phyloP scores from a whole-genome alignment of 495 filamentous ascomycete species.

The Tuber melanosporum region DNA sequence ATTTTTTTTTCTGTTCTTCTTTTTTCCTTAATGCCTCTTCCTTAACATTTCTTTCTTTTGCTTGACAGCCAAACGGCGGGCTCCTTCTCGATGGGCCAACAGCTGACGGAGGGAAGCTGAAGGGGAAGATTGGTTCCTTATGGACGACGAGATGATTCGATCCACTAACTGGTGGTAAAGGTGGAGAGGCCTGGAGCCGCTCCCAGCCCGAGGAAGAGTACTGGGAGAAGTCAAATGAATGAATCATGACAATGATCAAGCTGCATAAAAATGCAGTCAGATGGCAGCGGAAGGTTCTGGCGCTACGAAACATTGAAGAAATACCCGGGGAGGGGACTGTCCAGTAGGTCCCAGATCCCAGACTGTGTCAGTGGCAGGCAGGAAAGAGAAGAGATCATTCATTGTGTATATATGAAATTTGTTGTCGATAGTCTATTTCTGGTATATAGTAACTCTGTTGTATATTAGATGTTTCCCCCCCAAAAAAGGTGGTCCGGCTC shows the following conservation, averaged over 20 bases:
- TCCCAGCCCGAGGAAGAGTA: slow-evolving; percentile 17
- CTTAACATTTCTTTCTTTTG: slow-evolving; percentile 5
- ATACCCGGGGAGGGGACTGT: background rate
- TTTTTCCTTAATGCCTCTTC: background rate
- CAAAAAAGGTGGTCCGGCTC: background rate
- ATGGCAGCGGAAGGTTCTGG: background rate
- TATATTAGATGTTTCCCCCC: background rate
- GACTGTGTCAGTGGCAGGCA: background rate
- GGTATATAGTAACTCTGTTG: background rate
- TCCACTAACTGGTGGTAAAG: slow-evolving; percentile 30
- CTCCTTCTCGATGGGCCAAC: background rate
- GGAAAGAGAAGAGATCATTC: background rate
- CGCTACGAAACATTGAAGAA: background rate
- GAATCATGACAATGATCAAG: background rate
- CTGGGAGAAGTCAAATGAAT: slow-evolving; percentile 29
- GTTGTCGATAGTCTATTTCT: background rate
- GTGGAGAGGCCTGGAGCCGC: slow-evolving; percentile 26
- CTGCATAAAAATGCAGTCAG: background rate
- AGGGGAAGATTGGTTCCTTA: slow-evolving; percentile 36
- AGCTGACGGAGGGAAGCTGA: slow-evolving; percentile 4
- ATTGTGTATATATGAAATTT: slow-evolving; percentile 3
- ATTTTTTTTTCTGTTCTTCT: slow-evolving; percentile 2
- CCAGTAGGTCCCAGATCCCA: background rate
- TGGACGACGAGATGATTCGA: slow-evolving; percentile 33
- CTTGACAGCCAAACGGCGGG: background rate